A percentile compares a stretch with the other conserved stretches of the same genome.
Conservation (phyloP, 2,329 filamentous ascomycete genomes). For the Xylaria digitata region DNA sequence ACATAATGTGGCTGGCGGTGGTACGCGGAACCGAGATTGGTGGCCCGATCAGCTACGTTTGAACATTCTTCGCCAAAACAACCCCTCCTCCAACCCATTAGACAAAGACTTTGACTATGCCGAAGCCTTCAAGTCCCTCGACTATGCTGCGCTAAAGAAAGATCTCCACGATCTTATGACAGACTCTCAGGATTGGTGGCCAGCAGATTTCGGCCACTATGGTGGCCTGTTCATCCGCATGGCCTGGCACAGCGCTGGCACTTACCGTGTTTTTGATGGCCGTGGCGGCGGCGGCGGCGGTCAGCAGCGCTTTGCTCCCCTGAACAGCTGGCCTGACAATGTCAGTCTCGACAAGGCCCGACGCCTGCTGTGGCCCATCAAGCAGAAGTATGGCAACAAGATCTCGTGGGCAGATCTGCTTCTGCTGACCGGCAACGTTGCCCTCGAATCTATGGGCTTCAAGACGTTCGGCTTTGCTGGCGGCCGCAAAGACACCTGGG, state of each 20-base stretch:
- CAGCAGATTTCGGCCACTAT: conserved; percentile 84
- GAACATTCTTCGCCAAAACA: conserved; percentile 80
- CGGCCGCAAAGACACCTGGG: conserved; percentile 78
- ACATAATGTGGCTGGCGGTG: conserved; percentile 66
- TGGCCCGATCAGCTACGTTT: conserved; percentile 77
- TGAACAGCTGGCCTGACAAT: conserved; percentile 87
- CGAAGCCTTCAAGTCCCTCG: conserved; percentile 76
- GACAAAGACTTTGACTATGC: conserved; percentile 77
- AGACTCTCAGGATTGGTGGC: conserved; percentile 84
- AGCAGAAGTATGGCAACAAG: conserved; percentile 86
- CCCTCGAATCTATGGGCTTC: conserved; percentile 80
- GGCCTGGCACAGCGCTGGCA: conserved; percentile 84
- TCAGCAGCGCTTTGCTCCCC: conserved; percentile 82
- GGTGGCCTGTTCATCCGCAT: conserved; percentile 83
- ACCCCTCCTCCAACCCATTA: conserved; percentile 70
- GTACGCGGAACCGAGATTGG: conserved; percentile 77
- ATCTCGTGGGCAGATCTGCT: conserved; percentile 83
- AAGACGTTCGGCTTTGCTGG: conserved; percentile 79
- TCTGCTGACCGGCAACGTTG: conserved; percentile 79
- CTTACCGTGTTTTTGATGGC: conserved; percentile 79
- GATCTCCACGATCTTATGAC: conserved; percentile 79
- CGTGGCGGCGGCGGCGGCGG: conserved; percentile 79
- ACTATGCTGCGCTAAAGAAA: conserved; percentile 78
- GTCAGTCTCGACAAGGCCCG: conserved; percentile 83
- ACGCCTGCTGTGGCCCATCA: conserved; percentile 82